Evolutionary conservation across 1,139 yeast species (phyloP).

Genomic region (Taphrina communis): DNA sequence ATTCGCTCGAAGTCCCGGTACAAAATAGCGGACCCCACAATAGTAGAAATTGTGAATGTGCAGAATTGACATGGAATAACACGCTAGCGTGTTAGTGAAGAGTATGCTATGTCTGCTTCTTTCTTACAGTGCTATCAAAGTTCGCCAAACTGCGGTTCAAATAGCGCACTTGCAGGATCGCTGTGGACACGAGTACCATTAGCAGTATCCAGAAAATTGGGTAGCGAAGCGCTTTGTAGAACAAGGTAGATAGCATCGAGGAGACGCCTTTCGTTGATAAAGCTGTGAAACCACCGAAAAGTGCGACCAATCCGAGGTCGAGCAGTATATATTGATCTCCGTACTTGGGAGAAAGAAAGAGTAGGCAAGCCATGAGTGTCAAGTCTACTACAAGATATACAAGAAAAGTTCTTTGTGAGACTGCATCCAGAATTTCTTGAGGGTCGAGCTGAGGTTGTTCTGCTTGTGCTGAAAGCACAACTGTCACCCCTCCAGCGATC

Average conservation of each 20-base stretch:
- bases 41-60: conserved; percentile 56
- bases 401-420: conserved; percentile 48
- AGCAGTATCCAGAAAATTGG: conserved; percentile 51
- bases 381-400: conserved; percentile 49
- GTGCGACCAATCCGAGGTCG: conserved; percentile 54
- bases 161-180: conserved; percentile 54
- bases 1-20: conserved; percentile 54
- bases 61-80: conserved; percentile 59
- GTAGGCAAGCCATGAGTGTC: conserved; percentile 44
- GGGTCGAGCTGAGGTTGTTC: conserved; percentile 45
- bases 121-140: conserved; percentile 53
- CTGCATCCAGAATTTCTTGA: conserved; percentile 49
- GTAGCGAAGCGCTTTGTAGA: conserved; percentile 49
- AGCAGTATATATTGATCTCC: conserved; percentile 45
- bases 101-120: no score
- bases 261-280: conserved; percentile 55
- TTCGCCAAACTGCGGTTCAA: conserved; percentile 53
- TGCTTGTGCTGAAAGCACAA: conserved; percentile 50
- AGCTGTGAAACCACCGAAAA: conserved; percentile 58
- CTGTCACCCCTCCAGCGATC: conserved; percentile 54
- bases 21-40: conserved; percentile 54
- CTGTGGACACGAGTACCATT: conserved; percentile 51
- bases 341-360: conserved; percentile 44
- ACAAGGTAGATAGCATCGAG: conserved; percentile 51
- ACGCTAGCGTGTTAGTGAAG: neutral